Evolutionary conservation across 1,139 yeast genomes (phyloP), one percentile per base, ranked within the genome.

Genomic region (Kurtzmaniella quercitrusa): DNA sequence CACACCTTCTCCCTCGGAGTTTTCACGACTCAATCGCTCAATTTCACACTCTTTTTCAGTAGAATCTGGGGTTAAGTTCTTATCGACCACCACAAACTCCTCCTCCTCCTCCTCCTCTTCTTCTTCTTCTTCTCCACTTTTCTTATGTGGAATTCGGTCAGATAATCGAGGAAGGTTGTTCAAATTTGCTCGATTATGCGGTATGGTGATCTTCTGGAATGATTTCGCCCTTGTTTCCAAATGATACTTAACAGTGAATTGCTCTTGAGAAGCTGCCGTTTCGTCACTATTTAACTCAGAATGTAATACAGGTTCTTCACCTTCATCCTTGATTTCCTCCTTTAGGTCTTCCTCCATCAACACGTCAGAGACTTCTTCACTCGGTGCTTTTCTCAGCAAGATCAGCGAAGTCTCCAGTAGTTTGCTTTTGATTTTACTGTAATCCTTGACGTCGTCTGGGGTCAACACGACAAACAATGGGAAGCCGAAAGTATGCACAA

Each of bases 391-490:
- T 11, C n/a, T 26, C n/a, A 12, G 30, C 5, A 5, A 26, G 30
- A 53, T 33, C 56, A 57, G 42, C 60, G 57, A 19, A 20, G 23
- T 19, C n/a, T 34, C 22, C 19, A 19, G 19, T 12, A 34, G 53
- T 53, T 84, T 84, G 16, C 61, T 59, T 48, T 84, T 63, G 21
- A 88, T 78, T 1, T 59, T 54, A 2, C 82, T 83, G 55, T 77
- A 80, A 39, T 71, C 63, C 18, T 46, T 47, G 11, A 78, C 71
- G 5, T 66, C 71, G 43, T 82, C 83, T 11, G 66, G 68, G 4
- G 74, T 62, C 20, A 87, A 56, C 0, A 81, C 74, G 33, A 88
- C 68, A 54, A 88, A 84, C 52, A 88, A 78, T 2, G 98, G 97
- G 2, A 84, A 61, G 1, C 89, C 94, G 63, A 87, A 85, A 2